phyloP scores from a whole-genome alignment of 2,329 filamentous ascomycete species.

The Colletotrichum paranaense region DNA sequence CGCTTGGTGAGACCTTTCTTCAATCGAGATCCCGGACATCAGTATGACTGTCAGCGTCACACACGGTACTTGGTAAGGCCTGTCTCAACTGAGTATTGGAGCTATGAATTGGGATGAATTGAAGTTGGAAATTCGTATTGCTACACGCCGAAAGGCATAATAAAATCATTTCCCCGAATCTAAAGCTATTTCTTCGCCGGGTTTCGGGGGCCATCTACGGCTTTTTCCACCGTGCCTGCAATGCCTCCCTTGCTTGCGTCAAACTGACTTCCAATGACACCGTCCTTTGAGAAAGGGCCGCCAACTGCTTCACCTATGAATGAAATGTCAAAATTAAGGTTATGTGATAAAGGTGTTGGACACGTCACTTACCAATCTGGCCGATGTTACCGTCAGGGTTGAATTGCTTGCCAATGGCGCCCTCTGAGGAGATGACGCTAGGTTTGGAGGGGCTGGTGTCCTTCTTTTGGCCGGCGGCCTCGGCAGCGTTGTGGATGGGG shows the following conservation, averaged over 20 bases:
- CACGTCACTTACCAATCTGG: constrained; percentile 18
- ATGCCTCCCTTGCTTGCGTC: constrained; percentile 25
- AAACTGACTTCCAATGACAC: constrained; percentile 26
- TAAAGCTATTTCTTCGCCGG: constrained; percentile 16
- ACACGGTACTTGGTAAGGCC: too few relatives aligned
- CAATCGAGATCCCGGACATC: too few relatives aligned
- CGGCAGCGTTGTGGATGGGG: constrained; percentile 12
- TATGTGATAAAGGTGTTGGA: not conserved
- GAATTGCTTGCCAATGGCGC: constrained; percentile 30
- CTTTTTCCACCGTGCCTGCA: constrained; percentile 25
- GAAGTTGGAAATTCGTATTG: too few relatives aligned
- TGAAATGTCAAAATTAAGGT: rapidly evolving
- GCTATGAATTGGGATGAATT: too few relatives aligned
- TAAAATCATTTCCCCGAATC: too few relatives aligned
- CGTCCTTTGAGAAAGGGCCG: constrained; percentile 25
- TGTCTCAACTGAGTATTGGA: too few relatives aligned
- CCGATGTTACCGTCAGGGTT: constrained; percentile 31
- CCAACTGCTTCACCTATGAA: constrained; percentile 18
- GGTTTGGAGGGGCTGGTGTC: constrained; percentile 26
- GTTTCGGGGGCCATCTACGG: constrained; percentile 21
- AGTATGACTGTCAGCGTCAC: too few relatives aligned
- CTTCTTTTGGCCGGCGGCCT: constrained; percentile 17
- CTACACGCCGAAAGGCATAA: too few relatives aligned
- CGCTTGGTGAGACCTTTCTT: too few relatives aligned
- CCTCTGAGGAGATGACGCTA: constrained; percentile 28